Percentiles rank a stretch among this genome's conserved stretches.
These are phyloP conservation scores for Fagus sylvatica DNA, from an alignment of 306 rosid species.

Conservation along the genomic window DNA sequence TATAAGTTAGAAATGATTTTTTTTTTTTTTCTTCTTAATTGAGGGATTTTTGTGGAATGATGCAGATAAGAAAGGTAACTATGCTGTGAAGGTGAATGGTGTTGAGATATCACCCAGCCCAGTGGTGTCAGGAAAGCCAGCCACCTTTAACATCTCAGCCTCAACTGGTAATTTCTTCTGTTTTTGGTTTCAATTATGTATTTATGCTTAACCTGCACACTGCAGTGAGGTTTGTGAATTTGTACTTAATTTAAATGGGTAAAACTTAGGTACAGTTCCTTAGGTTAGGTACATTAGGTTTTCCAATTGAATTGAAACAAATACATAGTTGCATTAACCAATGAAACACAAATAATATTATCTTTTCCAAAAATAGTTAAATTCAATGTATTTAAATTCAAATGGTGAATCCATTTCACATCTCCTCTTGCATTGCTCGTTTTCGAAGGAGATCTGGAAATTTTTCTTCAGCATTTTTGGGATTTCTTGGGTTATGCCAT, in stretches of 20 bases:
- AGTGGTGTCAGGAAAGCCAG: conserved; percentile 65
- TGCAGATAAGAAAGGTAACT: conserved; percentile 58
- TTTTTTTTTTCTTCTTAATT: conserved; percentile 8
- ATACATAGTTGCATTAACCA: no score
- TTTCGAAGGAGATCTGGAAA: no score
- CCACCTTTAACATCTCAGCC: conserved; percentile 75
- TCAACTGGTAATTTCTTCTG: conserved; percentile 52
- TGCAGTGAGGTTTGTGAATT: background rate
- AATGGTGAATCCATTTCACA: no score
- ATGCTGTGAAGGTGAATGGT: conserved; percentile 68
- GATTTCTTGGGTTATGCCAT: no score
- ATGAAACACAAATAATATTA: no score
- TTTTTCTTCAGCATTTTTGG: no score
- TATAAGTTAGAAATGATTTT: background rate
- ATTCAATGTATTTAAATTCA: no score
- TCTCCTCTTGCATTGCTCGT: no score
- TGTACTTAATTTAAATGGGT: background rate
- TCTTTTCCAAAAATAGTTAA: no score
- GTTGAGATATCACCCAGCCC: conserved; percentile 63
- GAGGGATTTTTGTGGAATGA: conserved; percentile 1
- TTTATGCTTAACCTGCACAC: background rate
- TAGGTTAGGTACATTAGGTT: no score
- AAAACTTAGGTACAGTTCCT: background rate
- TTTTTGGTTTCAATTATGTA: background rate
- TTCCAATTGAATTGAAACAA: no score